A percentile compares a stretch with the other conserved stretches of the same genome.
phyloP scores from a whole-genome alignment of 2,329 filamentous ascomycete genomes.

The Scedosporium boydii region DNA sequence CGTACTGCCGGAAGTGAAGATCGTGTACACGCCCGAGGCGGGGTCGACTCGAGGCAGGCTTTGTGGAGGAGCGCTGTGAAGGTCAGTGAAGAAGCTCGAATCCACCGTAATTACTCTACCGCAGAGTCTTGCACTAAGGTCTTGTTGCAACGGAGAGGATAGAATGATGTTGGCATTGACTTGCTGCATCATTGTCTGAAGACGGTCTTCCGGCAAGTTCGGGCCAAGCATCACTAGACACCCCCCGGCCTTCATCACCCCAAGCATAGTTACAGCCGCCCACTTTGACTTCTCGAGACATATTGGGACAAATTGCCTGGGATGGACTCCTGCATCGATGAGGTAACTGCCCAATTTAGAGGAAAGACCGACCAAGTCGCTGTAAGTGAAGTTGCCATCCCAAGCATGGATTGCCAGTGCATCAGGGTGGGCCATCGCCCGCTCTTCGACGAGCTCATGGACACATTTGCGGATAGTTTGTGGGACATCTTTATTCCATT shows the following conservation, averaged over 20 bases:
- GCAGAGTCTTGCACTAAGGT: neutral
- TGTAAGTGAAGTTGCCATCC: slow-evolving; percentile 15
- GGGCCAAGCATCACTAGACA: slow-evolving; percentile 20
- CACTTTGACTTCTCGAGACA: slow-evolving; percentile 19
- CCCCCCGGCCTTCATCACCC: slow-evolving; percentile 20
- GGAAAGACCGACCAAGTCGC: slow-evolving; percentile 13
- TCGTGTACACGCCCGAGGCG: slow-evolving; percentile 34
- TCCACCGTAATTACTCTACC: neutral
- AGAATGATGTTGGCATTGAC: slow-evolving; percentile 8
- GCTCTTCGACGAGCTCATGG: neutral
- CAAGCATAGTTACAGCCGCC: slow-evolving; percentile 19
- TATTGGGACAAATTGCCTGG: slow-evolving; percentile 12
- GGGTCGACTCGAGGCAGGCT: neutral
- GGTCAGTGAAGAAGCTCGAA: neutral
- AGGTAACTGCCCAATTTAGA: slow-evolving; percentile 6
- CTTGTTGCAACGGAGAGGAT: neutral
- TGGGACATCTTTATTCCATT: neutral
- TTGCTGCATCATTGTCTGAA: slow-evolving; percentile 6
- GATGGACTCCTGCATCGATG: too few species aligned
- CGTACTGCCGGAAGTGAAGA: slow-evolving; percentile 57
- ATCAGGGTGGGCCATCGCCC: slow-evolving; percentile 3
- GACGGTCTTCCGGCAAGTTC: slow-evolving; percentile 9
- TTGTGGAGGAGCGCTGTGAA: neutral
- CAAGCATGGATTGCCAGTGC: slow-evolving; percentile 13
- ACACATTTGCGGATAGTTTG: slow-evolving; percentile 4